phyloP scores from a whole-genome alignment of 345 rosid species.

The Salix udensis region DNA sequence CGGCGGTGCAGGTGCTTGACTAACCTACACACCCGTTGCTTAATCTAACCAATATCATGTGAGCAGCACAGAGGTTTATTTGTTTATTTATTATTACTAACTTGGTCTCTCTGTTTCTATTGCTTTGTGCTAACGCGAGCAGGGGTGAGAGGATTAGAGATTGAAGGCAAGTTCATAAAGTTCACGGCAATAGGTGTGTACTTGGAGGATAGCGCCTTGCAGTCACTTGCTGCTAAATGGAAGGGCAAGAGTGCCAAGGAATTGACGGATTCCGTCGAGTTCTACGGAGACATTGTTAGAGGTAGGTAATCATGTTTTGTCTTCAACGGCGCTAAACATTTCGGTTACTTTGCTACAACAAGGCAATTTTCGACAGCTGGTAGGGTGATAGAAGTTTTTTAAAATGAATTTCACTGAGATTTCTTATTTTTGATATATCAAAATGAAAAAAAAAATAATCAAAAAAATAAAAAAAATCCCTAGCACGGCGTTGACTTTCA shows the following conservation, averaged over 20 bases:
- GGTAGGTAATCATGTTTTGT: conserved; percentile 33
- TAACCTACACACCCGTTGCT: background rate
- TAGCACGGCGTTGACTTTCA: no score
- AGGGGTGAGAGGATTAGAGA: conserved; percentile 79
- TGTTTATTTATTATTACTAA: no score
- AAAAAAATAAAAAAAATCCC: no score
- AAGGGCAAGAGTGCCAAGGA: conserved; percentile 51
- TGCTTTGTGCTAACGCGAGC: conserved; percentile 15
- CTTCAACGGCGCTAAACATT: no score
- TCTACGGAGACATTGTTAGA: conserved; percentile 72
- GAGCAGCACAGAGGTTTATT: no score
- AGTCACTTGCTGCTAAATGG: conserved; percentile 64
- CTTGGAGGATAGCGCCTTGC: conserved; percentile 52
- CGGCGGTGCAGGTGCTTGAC: conserved; percentile 70
- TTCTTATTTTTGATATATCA: no score
- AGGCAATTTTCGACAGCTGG: no score
- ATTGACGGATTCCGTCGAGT: conserved; percentile 57
- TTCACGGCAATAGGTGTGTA: conserved; percentile 83
- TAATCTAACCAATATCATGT: background rate
- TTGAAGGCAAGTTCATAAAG: conserved; percentile 64
- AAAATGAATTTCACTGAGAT: no score
- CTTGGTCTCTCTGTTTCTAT: background rate
- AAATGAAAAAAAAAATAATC: no score
- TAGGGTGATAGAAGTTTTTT: no score
- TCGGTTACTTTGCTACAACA: no score